phyloP scores from a whole-genome alignment of 129 eudicot species.

The Escallonia rubra region DNA sequence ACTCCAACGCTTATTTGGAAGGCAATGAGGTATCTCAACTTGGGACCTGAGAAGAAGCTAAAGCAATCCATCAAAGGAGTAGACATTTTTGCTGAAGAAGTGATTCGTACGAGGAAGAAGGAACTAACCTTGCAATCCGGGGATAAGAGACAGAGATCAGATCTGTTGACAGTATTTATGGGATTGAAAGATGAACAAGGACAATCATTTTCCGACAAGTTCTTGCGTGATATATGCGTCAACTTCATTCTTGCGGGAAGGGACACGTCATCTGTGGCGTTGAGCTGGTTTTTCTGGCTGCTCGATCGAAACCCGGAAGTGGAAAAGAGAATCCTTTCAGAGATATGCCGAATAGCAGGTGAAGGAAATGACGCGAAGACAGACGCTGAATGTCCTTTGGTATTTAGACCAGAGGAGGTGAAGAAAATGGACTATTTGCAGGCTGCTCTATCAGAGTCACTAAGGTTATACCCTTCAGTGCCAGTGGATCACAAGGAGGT shows the following conservation, averaged over 20 bases:
- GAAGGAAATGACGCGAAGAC: slow-evolving; percentile 16
- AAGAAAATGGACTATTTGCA: slow-evolving; percentile 91
- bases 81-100: slow-evolving; percentile 70
- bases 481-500: slow-evolving; percentile 99
- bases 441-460: slow-evolving; percentile 90
- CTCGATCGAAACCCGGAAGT: slow-evolving; percentile 60
- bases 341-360: slow-evolving; percentile 48
- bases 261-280: slow-evolving; percentile 95
- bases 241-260: slow-evolving; percentile 94
- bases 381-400: slow-evolving; percentile 17
- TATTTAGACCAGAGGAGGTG: slow-evolving; percentile 78
- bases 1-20: slow-evolving; percentile 85
- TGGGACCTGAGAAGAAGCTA: slow-evolving; percentile 63
- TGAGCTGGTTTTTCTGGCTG: slow-evolving; percentile 98
- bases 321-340: slow-evolving; percentile 61
- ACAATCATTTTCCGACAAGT: slow-evolving; percentile 60
- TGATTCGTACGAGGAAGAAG: slow-evolving; percentile 73
- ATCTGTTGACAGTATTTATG: slow-evolving; percentile 85
- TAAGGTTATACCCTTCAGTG: slow-evolving; percentile 92
- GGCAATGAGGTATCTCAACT: slow-evolving; percentile 50
- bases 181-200: slow-evolving; percentile 72
- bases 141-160: slow-evolving; percentile 52
- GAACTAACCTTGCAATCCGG: slow-evolving; percentile 43
- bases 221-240: slow-evolving; percentile 86
- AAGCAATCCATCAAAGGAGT: slow-evolving; percentile 70